A percentile compares a stretch with the other conserved stretches of the same genome.
Conservation (phyloP, 176 grass and related monocot species). For the Zoysia japonica region DNA sequence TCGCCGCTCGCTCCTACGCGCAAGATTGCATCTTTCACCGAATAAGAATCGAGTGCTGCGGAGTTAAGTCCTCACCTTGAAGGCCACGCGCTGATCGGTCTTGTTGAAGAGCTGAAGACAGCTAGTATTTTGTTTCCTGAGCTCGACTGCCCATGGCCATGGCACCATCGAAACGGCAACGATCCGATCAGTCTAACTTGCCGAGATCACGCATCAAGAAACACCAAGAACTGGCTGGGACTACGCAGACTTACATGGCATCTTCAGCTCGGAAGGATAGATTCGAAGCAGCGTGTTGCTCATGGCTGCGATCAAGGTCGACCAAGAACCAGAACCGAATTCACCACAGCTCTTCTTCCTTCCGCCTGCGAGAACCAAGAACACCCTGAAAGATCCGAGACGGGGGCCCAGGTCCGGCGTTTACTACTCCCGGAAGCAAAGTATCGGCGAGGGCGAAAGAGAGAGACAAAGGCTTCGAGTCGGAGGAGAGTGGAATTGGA, state of each 20-base stretch:
- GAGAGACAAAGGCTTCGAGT: slow-evolving; percentile 13
- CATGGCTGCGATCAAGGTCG: slow-evolving; percentile 42
- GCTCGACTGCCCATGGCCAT: slow-evolving; percentile 55
- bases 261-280: slow-evolving; percentile 81
- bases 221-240: slow-evolving; percentile 3
- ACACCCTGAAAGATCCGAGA: slow-evolving; percentile 25
- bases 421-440: slow-evolving; percentile 44
- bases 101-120: slow-evolving; percentile 79
- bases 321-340: not conserved
- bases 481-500: slow-evolving; percentile 18
- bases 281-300: slow-evolving; percentile 81
- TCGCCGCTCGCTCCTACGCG: not conserved
- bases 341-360: not conserved
- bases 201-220: slow-evolving; percentile 35
- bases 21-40: slow-evolving; percentile 3
- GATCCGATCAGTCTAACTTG: slow-evolving; percentile 26
- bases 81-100: slow-evolving; percentile 77
- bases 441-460: slow-evolving; percentile 29
- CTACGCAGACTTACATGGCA: slow-evolving; percentile 62
- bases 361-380: not conserved
- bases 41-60: not conserved
- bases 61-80: slow-evolving; percentile 60
- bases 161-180: slow-evolving; percentile 1
- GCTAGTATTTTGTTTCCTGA: slow-evolving; percentile 66
- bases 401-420: not conserved